These are phyloP conservation scores for Crithidia expoeki DNA, from an alignment of 208 protist species.

Conservation along the genomic window DNA sequence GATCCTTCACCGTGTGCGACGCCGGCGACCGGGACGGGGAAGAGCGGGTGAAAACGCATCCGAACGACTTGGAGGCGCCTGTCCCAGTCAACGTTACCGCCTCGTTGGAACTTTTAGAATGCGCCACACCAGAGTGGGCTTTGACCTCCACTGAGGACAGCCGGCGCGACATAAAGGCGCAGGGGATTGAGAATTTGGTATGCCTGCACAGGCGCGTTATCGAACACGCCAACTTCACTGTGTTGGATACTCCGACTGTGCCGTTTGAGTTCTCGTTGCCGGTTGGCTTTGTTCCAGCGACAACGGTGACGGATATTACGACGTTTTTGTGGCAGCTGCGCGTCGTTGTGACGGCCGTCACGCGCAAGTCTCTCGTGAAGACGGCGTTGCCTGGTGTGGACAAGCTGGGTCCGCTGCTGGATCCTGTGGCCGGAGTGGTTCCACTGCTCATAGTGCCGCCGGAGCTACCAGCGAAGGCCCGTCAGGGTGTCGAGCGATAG, in stretches of 20 bases:
- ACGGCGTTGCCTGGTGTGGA: slow-evolving; percentile 13
- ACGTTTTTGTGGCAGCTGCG: slow-evolving; percentile 38
- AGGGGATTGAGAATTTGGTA: slow-evolving; percentile 33
- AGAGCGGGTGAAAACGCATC: not conserved
- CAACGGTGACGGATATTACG: slow-evolving; percentile 33
- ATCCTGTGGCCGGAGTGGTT: slow-evolving; percentile 22
- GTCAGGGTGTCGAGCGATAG: slow-evolving; percentile 22
- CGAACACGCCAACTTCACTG: slow-evolving; percentile 19
- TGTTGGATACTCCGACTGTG: slow-evolving; percentile 32
- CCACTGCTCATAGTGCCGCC: slow-evolving; percentile 32
- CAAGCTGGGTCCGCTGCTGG: slow-evolving; percentile 27
- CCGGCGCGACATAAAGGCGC: slow-evolving; percentile 13
- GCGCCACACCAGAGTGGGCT: slow-evolving; percentile 31
- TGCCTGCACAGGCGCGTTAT: slow-evolving; percentile 31
- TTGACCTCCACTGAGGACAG: slow-evolving; percentile 16
- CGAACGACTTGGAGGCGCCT: slow-evolving; percentile 12
- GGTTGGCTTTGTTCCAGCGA: slow-evolving; percentile 22
- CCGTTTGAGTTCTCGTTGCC: slow-evolving; percentile 35
- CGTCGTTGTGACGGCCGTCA: slow-evolving; percentile 22
- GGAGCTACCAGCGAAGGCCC: slow-evolving; percentile 9
- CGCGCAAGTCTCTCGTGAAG: slow-evolving; percentile 20
- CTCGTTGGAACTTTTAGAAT: slow-evolving; percentile 34
- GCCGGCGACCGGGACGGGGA: not conserved
- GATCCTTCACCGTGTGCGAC: slow-evolving; percentile 32
- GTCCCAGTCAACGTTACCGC: slow-evolving; percentile 23